A percentile compares a stretch with the other conserved stretches of the same genome.
Conservation (phyloP, 192 early-diverging fungal genomes). For the Entophlyctis luteolus region DNA sequence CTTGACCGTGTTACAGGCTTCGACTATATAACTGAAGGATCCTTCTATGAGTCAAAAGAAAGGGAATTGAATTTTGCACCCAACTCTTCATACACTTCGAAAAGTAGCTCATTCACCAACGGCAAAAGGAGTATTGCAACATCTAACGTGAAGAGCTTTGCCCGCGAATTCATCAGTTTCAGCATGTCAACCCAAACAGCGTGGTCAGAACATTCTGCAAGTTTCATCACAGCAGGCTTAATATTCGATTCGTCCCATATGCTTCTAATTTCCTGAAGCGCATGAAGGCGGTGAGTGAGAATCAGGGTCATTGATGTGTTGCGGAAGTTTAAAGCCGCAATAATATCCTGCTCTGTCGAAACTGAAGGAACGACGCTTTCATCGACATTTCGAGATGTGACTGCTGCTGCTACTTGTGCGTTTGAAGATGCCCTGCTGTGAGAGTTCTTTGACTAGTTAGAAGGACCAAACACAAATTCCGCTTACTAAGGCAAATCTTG, state of each 20-base stretch:
- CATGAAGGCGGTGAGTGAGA: constrained; percentile 29
- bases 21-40: constrained; percentile 46
- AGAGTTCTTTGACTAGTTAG: too few species aligned
- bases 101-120: constrained; percentile 44
- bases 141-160: constrained; percentile 45
- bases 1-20: constrained; percentile 45
- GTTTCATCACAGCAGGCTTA: constrained; percentile 31
- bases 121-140: constrained; percentile 37
- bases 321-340: constrained; percentile 38
- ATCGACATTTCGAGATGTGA: neutral
- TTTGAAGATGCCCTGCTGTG: too few species aligned
- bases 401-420: neutral
- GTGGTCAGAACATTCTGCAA: constrained; percentile 14
- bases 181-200: constrained; percentile 43
- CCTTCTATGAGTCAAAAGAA: neutral
- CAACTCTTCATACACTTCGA: constrained; percentile 57
- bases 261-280: constrained; percentile 31
- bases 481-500: constrained; percentile 40
- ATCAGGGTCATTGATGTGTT: constrained; percentile 46
- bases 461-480: neutral
- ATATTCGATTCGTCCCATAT: constrained; percentile 48
- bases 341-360: constrained; percentile 32
- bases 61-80: neutral
- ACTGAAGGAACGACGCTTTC: neutral
- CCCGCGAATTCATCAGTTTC: constrained; percentile 40